A percentile compares a stretch with the other conserved stretches of the same genome.
Evolutionary conservation across 768 basidiomycete species (phyloP).

Genomic region (Mycena amicta): DNA sequence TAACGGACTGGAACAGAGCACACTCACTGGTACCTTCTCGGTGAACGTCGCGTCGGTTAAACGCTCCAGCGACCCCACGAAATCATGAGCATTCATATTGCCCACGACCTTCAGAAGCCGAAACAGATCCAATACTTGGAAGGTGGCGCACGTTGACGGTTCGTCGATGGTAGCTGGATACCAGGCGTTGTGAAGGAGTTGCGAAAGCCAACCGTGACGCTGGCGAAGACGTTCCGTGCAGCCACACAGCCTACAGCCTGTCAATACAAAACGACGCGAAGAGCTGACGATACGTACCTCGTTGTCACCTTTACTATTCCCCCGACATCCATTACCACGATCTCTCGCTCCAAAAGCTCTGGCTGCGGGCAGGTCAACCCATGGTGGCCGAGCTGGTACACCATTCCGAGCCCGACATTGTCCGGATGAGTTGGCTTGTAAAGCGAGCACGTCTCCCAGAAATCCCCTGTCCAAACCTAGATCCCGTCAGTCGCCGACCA

Average conservation of each 20-base stretch:
- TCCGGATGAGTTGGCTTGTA: background rate
- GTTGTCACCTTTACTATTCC: background rate
- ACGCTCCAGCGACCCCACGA: constrained; percentile 11
- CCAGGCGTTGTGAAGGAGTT: constrained; percentile 15
- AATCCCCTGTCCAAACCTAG: background rate
- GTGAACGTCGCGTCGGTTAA: background rate
- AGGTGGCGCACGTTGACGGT: constrained; percentile 16
- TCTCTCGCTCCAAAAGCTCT: background rate
- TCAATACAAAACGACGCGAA: background rate
- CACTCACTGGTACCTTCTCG: constrained; percentile 3
- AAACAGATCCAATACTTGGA: constrained; percentile 12
- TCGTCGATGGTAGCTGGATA: constrained; percentile 16
- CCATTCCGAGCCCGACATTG: background rate
- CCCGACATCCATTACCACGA: background rate
- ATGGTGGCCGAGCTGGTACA: constrained; percentile 1
- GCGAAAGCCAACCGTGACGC: background rate
- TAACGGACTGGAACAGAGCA: background rate
- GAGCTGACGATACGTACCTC: background rate
- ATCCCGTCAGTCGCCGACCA: background rate
- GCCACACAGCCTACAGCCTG: background rate
- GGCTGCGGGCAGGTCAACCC: background rate
- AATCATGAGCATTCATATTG: constrained; percentile 18
- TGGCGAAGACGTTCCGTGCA: background rate
- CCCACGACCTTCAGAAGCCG: constrained; percentile 14
- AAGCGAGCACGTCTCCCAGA: background rate